These are phyloP conservation scores for Maudiozyma saulgeensis DNA, from an alignment of 805 yeast species.

Conservation along the genomic window DNA sequence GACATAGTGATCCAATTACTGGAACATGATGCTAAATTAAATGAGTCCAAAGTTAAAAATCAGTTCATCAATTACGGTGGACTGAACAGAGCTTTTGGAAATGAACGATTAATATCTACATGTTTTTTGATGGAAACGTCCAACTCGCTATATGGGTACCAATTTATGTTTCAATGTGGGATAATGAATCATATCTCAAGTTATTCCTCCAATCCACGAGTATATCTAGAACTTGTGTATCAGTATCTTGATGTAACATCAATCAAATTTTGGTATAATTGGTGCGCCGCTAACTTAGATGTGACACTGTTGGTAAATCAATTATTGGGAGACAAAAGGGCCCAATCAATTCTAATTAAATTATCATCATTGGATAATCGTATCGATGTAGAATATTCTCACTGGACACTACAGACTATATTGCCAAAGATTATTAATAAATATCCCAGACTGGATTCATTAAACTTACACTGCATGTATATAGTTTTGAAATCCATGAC, in stretches of 20 bases:
- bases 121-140: slow-evolving; percentile 1
- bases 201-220: slow-evolving; percentile 4
- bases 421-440: slow-evolving; percentile 4
- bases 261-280: slow-evolving; percentile 18
- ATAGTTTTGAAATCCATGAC: slow-evolving; percentile 20
- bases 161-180: slow-evolving; percentile 19
- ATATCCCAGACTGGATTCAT: slow-evolving; percentile 1
- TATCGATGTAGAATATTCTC: slow-evolving; percentile 1
- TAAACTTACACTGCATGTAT: slow-evolving; percentile 11
- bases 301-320: slow-evolving; percentile 6
- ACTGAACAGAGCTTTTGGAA: slow-evolving; percentile 11
- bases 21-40: slow-evolving; percentile 15
- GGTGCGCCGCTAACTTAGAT: slow-evolving; percentile 18
- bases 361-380: slow-evolving; percentile 10
- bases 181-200: slow-evolving; percentile 8
- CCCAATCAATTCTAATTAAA: slow-evolving; percentile 20
- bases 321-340: slow-evolving; percentile 8
- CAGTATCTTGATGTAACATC: slow-evolving; percentile 16
- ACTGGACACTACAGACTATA: slow-evolving; percentile 15
- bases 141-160: not conserved
- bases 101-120: slow-evolving; percentile 2
- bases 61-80: slow-evolving; percentile 22
- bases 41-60: slow-evolving; percentile 14
- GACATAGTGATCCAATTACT: slow-evolving; percentile 9
- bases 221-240: slow-evolving; percentile 17